Evolutionary conservation across 2,329 filamentous ascomycete species (phyloP), one percentile per base, ranked within the genome.

Genomic region (Trichophyton rubrum): DNA sequence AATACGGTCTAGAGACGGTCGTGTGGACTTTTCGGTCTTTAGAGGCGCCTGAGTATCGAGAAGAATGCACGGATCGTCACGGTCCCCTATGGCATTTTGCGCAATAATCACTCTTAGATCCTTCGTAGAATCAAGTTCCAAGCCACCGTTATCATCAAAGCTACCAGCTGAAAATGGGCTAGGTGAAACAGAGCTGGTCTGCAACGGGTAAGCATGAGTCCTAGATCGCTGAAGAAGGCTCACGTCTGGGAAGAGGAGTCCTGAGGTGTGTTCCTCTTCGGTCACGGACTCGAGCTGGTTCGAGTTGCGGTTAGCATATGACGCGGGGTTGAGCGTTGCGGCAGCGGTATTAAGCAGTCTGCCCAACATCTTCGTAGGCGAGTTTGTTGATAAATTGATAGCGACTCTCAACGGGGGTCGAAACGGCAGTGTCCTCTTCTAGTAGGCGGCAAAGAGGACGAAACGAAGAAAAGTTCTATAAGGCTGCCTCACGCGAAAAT

Each of bases 241-340:
- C 45, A 72, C 71, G 67, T 77, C 75, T 38, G 77, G 77, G 63
- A 77, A 79, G 59, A 79, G 68, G 53, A 79, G 71, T 43, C 74
- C 74, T 53, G 76, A 76, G 3, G 76, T 79, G 64, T 79, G 76
- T 63, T 77, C 75, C 64, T 79, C 77, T 63, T 79, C 77, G 1
- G 75, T 78, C 24, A 77, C 74, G 24, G 77, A 79, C 64, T 79
- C 77, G 20, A 77, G 72, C 33, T 73, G 71, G 24, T 70, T 67
- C 15, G 70, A 64, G 62, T 70, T 73, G 60, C 74, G 71, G 49
- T 70, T 67, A 45, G 70, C 69, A 62, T 75, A 74, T 5, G 69
- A 51, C n/a, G 73, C 67, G 17, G 74, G 71, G 64, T 73, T 77
- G 59, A 77, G 66, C 20, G 74, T 75, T 51, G 74, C 74, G 13